Base-by-base conservation (phyloP, 164 flowering plant genomes). In the Santalum album region DNA sequence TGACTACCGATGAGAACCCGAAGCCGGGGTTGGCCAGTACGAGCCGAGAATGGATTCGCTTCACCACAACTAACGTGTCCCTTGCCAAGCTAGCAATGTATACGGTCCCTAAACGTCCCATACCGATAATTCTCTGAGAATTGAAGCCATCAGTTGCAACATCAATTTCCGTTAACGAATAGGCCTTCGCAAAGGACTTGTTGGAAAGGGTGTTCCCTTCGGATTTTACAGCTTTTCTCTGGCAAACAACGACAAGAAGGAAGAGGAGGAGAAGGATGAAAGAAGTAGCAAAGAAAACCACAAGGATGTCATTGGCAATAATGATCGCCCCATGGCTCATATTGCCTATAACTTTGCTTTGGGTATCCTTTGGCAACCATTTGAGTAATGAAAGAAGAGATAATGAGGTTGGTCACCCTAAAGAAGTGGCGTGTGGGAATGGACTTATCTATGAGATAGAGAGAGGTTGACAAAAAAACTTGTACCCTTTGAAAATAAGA, bases 101-200 rank as follows among this genome's bases (percentile, higher is more conserved):
- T 3, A 82, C 80, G 0, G 75, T 76, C 19, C 96, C 94, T 1
- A 81, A 60, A 1, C 87, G 78, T 26, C 90, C 94, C 48, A 54
- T 56, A 1, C 90, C 94, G 38, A 88, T 59, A 56, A 82, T 58
- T 51, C 79, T 72, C 7, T 67, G 55, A 6, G 44, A 76, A 59
- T 72, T 83, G 72, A 88, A 88, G 32, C 81, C 78, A 50, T 84
- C 87, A 0, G 91, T 87, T 55, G 86, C 83, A 6, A 73, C 70
- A 43, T 84, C 81, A 17, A 84, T 60, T 19, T 80, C 82, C 4
- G 65, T 63, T 21, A 87, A 57, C 0, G 76, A 24, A 25, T 68
- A 78, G 0, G 74, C 25, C 1, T 15, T 51, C 3, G 81, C 84
- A 38, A 40, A 65, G 23, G 26, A 43, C 66, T 66, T 73, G 61